Evolutionary conservation across 257 asterid genomes (phyloP).

Genomic region (Knoxia roxburghii): DNA sequence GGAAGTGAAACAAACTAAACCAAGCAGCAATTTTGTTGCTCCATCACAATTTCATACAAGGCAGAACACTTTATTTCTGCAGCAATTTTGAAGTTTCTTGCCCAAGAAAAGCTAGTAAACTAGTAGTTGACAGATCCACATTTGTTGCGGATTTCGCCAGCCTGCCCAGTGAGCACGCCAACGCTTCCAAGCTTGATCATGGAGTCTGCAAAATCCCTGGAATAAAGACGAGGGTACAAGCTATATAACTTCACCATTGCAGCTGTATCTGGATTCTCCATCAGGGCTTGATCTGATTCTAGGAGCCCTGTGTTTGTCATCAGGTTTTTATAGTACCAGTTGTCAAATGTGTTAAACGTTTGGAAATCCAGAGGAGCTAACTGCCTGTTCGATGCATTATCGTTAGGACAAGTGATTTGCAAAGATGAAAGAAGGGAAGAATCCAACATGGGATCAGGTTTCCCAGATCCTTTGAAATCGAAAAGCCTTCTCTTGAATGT

Average conservation of each 20-base stretch:
- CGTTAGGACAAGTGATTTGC: conserved; percentile 45
- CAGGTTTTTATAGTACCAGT: conserved; percentile 49
- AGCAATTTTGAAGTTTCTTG: no score
- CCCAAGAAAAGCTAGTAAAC: neutral
- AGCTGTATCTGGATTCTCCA: conserved; percentile 43
- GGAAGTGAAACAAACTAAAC: no score
- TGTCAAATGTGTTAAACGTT: conserved; percentile 37
- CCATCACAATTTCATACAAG: no score
- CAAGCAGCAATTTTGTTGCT: no score
- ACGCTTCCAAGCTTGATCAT: conserved; percentile 60
- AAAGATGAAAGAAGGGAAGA: conserved; percentile 34
- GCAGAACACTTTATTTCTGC: no score
- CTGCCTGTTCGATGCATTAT: conserved; percentile 39
- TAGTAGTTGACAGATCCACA: conserved; percentile 48
- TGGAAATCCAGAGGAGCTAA: conserved; percentile 47
- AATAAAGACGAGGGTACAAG: conserved; percentile 34
- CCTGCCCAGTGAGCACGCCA: conserved; percentile 50
- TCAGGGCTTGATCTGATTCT: conserved; percentile 71
- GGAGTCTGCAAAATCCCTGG: conserved; percentile 53
- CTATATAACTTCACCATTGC: conserved; percentile 51
- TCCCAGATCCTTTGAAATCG: conserved; percentile 52
- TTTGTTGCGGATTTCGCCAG: conserved; percentile 54
- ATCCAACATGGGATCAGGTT: conserved; percentile 60
- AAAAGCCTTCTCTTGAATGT: conserved; percentile 71
- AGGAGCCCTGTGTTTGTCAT: conserved; percentile 51